These are phyloP conservation scores for Hymenoscyphus repandus DNA, from an alignment of 2,329 filamentous ascomycete species.

Conservation along the genomic window DNA sequence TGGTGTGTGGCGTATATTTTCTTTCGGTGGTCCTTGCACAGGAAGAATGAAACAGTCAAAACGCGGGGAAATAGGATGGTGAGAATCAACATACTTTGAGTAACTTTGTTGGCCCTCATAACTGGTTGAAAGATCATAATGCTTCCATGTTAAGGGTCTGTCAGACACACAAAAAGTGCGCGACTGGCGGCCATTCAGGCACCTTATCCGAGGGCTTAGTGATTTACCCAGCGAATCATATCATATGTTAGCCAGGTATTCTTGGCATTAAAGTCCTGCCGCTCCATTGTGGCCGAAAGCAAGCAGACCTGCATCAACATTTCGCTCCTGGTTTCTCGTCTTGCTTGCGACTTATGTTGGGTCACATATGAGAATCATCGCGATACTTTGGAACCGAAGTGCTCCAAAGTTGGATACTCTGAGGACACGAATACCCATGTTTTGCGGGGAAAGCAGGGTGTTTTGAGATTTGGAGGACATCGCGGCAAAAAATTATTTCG, in stretches of 20 bases:
- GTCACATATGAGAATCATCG: background rate
- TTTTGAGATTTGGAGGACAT: background rate
- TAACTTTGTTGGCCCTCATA: constrained; percentile 7
- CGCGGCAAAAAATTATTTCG: background rate
- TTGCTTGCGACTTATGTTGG: constrained; percentile 5
- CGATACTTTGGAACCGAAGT: background rate
- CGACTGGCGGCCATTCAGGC: constrained; percentile 17
- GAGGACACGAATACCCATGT: background rate
- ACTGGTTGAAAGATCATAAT: constrained; percentile 14
- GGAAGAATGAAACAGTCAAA: constrained; percentile 21
- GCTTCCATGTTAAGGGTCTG: constrained; percentile 17
- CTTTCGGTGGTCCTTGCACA: constrained; percentile 5
- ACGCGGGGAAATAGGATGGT: constrained; percentile 13
- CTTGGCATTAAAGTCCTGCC: constrained; percentile 13
- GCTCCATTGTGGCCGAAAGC: constrained; percentile 15
- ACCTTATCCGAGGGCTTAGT: constrained; percentile 11
- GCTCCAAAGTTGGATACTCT: background rate
- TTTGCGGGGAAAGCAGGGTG: constrained; percentile 4
- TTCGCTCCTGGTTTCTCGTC: constrained; percentile 13
- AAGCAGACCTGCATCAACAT: constrained; percentile 8
- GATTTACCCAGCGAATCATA: constrained; percentile 20
- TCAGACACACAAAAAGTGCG: constrained; percentile 4
- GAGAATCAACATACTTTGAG: constrained; percentile 9
- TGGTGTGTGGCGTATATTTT: constrained; percentile 1
- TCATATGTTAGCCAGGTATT: constrained; percentile 4